Conservation (phyloP, 306 rosid genomes). For the Lagenaria siceraria region DNA sequence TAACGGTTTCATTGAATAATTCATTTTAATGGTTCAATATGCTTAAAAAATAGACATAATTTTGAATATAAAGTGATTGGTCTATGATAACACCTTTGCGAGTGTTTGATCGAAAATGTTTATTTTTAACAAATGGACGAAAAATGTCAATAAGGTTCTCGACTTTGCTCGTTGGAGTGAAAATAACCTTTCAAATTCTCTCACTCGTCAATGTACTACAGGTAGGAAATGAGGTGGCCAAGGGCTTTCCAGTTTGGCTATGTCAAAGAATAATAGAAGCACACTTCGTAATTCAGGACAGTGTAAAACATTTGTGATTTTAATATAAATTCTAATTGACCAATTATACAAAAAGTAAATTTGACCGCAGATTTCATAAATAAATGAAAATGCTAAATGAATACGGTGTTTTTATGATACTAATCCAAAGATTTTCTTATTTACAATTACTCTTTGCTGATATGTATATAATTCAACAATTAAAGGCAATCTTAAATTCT, state of each 20-base stretch:
- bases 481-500: no score
- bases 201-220: neutral
- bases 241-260: neutral
- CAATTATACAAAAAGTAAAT: neutral
- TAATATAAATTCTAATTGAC: no score
- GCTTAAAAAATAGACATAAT: no score
- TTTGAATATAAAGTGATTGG: no score
- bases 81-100: no score
- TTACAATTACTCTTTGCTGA: neutral
- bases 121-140: no score
- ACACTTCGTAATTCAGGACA: neutral
- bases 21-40: no score
- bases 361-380: neutral
- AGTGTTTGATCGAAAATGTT: no score
- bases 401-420: neutral
- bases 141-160: neutral
- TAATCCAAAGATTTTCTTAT: neutral
- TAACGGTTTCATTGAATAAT: no score
- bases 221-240: neutral
- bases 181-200: neutral
- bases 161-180: neutral
- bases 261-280: neutral
- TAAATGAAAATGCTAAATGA: neutral
- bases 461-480: no score
- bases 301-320: neutral